Evolutionary conservation across 1,284 basidiomycete species (phyloP), one percentile per base, ranked within the genome.

Genomic region (Fomitopsis pinicola): DNA sequence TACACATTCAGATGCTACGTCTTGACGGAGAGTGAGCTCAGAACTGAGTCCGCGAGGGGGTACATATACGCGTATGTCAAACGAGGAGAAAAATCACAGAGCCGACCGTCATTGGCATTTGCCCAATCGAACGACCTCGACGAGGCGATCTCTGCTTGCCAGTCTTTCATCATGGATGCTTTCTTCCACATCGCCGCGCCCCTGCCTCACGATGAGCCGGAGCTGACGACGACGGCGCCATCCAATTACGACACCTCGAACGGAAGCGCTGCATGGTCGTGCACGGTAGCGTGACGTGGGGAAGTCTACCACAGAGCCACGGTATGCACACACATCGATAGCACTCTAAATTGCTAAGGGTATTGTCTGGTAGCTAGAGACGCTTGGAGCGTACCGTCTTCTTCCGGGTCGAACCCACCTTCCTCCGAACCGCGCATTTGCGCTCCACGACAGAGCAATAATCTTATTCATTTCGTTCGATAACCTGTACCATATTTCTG

Each of bases 131-230:
- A 14, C 42, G 9, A 19, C 15, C n/a, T 19, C 9, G n/a, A 8
- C 42, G 7, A 40, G 38, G 8, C 42, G 42, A 45, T 45, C 42
- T 40, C 40, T 9, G 1, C 17, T 45, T 19, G 42, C 22, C n/a
- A 15, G 8, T 19, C 15, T 19, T 45, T 30, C 55, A 30, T 22
- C n/a, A 67, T 67, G 66, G 66, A 67, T 60, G 44, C 66, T 44
- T 67, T 66, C 66, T 59, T 66, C 61, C 63, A 46, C 60, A 50
- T 67, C 64, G 64, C 66, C 14, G 57, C 63, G 19, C 64, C 62
- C 62, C 58, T 67, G 60, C 58, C 64, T 46, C 45, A 61, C 56
- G 66, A 67, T 55, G 61, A 67, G 52, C 59, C 64, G 17, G 60
- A 67, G 30, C 30, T 33, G 44, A 50, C 45, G 19, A 36, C 50